These are phyloP conservation scores for Aspergillus melleus DNA, from an alignment of 2,329 filamentous ascomycete genomes.

Conservation along the genomic window DNA sequence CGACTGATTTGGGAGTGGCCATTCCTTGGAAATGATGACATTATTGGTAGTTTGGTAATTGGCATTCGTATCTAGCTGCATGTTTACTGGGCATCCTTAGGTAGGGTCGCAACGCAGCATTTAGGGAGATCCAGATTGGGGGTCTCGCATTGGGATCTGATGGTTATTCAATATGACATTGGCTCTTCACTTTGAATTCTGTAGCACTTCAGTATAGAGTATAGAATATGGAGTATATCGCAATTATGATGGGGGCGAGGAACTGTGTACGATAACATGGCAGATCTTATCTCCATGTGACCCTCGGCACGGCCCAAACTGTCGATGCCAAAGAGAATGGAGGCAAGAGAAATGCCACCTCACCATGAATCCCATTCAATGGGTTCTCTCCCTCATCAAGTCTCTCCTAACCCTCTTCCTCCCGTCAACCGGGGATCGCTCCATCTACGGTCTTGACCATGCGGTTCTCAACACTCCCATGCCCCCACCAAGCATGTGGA, in stretches of 20 bases:
- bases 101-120: not conserved
- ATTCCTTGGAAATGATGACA: constrained; percentile 32
- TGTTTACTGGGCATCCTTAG: not conserved
- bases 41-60: not conserved
- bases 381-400: constrained; percentile 6
- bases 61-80: not conserved
- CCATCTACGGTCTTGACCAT: constrained; percentile 55
- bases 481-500: constrained; percentile 58
- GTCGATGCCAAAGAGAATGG: not conserved
- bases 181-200: no score
- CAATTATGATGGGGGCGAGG: no score
- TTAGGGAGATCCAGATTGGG: no score
- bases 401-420: not conserved
- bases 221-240: no score
- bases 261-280: no score
- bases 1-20: constrained; percentile 51
- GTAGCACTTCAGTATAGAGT: no score
- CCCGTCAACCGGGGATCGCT: not conserved
- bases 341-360: no score
- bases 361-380: constrained; percentile 5
- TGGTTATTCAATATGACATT: no score
- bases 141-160: no score
- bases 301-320: not conserved
- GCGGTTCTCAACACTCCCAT: constrained; percentile 55
- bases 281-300: not conserved